Base-by-base conservation (phyloP, 1,284 basidiomycete genomes). In the Rhodofomes roseus region DNA sequence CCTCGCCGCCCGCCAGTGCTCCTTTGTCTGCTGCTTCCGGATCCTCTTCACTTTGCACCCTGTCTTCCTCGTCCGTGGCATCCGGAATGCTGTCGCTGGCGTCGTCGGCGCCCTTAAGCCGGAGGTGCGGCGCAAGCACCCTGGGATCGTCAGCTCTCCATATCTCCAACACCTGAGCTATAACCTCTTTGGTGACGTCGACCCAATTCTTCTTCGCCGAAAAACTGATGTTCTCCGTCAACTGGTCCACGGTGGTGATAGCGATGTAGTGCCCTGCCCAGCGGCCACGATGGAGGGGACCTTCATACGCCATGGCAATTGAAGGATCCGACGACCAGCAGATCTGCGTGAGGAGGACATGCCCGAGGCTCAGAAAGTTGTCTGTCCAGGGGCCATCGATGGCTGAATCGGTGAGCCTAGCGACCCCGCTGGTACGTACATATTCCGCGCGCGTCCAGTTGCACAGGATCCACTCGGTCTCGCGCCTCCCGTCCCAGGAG, bases 231-330 rank as follows among this genome's bases (percentile, higher is more conserved):
- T 46, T 12, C 57, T 16, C 18, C 11, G 50, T 22, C 3, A 65
- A 29, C 20, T 46, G 29, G 23, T 60, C 59, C 41, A 58, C 22
- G n/a, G 57, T 25, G 57, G 65, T 14, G 68, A 79, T 66, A 60
- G 68, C 63, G 69, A 77, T 61, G 62, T 69, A 1, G 68, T 76
- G 58, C 65, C 65, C 66, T 5, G 66, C 67, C 67, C 66, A 69
- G 1, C 46, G 50, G 1, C 66, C 67, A 2, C 54, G 57, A 5
- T 31, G 40, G 16, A 69, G 29, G 20, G 50, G 23, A 4, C 44
- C 43, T 9, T 34, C 16, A 4, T 50, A 46, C 11, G 5, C 4
- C 56, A 63, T 56, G 18, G 59, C 20, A n/a, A 23, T 44, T 37
- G 55, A 57, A 1, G 23, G 22, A 18, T 60, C 51, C 14, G 41